These are phyloP conservation scores for Paramecium pentaurelia DNA, from an alignment of 73 alveolate species.

Conservation along the genomic window DNA sequence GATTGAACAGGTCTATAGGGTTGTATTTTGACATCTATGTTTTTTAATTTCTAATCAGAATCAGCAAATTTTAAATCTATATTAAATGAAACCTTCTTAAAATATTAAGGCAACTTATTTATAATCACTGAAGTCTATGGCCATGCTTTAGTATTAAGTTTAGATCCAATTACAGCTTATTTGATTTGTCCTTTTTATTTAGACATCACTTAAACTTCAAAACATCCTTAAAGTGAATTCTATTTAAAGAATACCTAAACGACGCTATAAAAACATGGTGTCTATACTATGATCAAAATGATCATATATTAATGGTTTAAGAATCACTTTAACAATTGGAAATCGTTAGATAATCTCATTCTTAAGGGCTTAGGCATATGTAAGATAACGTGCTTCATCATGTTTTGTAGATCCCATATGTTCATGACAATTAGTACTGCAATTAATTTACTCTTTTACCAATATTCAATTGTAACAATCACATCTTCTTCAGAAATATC, in stretches of 20 bases:
- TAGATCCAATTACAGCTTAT: conserved; percentile 45
- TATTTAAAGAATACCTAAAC: conserved; percentile 1
- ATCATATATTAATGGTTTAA: conserved; percentile 65
- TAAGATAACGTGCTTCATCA: conserved; percentile 61
- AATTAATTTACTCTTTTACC: conserved; percentile 32
- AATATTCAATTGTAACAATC: conserved; percentile 57
- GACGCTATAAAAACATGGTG: conserved; percentile 5
- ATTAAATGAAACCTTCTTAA: conserved; percentile 41
- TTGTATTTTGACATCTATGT: conserved; percentile 28
- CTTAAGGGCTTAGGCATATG: conserved; percentile 53
- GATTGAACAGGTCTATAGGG: conserved; percentile 11
- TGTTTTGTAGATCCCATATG: conserved; percentile 64
- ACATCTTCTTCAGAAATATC: conserved; percentile 53
- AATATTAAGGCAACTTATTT: conserved; percentile 42
- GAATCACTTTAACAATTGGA: conserved; percentile 65
- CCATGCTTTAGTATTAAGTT: conserved; percentile 61
- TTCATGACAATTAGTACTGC: conserved; percentile 64
- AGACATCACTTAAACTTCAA: conserved; percentile 59
- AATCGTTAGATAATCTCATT: conserved; percentile 56
- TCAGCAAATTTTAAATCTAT: conserved; percentile 13
- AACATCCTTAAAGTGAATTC: conserved; percentile 30
- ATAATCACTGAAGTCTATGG: conserved; percentile 52
- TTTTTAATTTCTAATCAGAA: conserved; percentile 32
- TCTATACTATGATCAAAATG: conserved; percentile 57
- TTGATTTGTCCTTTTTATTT: conserved; percentile 56